phyloP scores from a whole-genome alignment of 2,329 filamentous ascomycete species.

The Pezicula carpinea region DNA sequence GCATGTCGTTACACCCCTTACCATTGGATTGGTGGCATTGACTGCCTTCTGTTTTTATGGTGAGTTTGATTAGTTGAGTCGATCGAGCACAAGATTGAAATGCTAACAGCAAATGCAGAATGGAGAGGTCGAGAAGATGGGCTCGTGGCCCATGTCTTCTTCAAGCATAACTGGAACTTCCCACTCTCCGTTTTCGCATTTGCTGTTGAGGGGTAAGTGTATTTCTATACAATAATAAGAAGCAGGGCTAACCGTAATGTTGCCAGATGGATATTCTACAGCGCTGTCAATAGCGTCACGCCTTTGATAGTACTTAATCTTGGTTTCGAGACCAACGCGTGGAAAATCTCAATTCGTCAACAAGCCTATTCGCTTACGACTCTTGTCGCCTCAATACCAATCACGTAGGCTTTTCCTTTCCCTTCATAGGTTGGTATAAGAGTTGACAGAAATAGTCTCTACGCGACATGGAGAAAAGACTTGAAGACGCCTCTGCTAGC shows the following conservation, averaged over 20 bases:
- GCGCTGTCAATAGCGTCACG: constrained; percentile 45
- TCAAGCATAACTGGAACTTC: constrained; percentile 48
- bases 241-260: background rate
- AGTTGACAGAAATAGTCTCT: constrained; percentile 25
- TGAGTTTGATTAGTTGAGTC: constrained; percentile 36
- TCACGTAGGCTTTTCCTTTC: constrained; percentile 29
- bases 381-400: constrained; percentile 36
- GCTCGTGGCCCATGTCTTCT: constrained; percentile 52
- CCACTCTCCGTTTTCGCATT: constrained; percentile 50
- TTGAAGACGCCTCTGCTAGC: constrained; percentile 41
- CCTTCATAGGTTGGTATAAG: background rate
- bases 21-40: constrained; percentile 25
- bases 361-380: constrained; percentile 38
- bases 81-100: constrained; percentile 4
- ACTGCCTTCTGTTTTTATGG: constrained; percentile 29
- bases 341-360: constrained; percentile 44
- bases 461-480: constrained; percentile 44
- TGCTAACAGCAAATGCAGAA: constrained; percentile 33
- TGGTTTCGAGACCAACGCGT: constrained; percentile 41
- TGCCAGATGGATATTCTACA: constrained; percentile 48
- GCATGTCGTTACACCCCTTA: constrained; percentile 28
- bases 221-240: background rate
- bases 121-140: constrained; percentile 51
- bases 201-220: constrained; percentile 43
- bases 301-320: constrained; percentile 45